Evolutionary conservation across 306 rosid genomes (phyloP).

Genomic region (Begonia peltatifolia): DNA sequence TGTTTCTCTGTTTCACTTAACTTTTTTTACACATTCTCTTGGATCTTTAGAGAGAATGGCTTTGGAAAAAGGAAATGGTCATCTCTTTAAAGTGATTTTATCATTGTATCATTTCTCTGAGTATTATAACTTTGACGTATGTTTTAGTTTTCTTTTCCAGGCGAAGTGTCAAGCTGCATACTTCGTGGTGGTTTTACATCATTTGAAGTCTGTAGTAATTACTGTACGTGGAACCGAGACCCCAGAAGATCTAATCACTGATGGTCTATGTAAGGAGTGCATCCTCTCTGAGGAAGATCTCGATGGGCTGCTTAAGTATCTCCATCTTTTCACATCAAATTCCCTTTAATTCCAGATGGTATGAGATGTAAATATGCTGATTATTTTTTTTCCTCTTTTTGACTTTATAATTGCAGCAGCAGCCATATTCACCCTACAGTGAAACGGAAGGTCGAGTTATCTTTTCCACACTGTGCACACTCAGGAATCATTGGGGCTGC

Average conservation of each 20-base stretch:
- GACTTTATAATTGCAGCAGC: slow-evolving; percentile 30
- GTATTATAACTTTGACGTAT: background rate
- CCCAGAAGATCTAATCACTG: slow-evolving; percentile 87
- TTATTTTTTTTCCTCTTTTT: slow-evolving; percentile 4
- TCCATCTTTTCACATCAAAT: background rate
- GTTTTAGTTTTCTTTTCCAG: slow-evolving; percentile 26
- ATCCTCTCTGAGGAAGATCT: slow-evolving; percentile 54
- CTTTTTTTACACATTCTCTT: too few species aligned
- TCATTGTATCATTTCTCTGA: background rate
- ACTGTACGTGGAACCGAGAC: slow-evolving; percentile 94
- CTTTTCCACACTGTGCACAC: slow-evolving; percentile 78
- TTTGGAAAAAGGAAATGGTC: too few species aligned
- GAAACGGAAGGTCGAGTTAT: slow-evolving; percentile 33
- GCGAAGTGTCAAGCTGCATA: slow-evolving; percentile 78
- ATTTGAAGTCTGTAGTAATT: slow-evolving; percentile 48
- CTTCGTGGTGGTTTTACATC: slow-evolving; percentile 77
- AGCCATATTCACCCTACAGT: slow-evolving; percentile 24
- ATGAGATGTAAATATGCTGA: background rate
- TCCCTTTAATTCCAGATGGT: background rate
- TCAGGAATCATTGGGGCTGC: slow-evolving; percentile 83
- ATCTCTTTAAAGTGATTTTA: too few species aligned
- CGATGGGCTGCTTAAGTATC: slow-evolving; percentile 70
- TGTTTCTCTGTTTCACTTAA: too few species aligned
- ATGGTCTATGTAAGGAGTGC: slow-evolving; percentile 74
- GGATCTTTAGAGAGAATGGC: too few species aligned